Base-by-base conservation (phyloP, 768 basidiomycete genomes). In the Suillus luteus region DNA sequence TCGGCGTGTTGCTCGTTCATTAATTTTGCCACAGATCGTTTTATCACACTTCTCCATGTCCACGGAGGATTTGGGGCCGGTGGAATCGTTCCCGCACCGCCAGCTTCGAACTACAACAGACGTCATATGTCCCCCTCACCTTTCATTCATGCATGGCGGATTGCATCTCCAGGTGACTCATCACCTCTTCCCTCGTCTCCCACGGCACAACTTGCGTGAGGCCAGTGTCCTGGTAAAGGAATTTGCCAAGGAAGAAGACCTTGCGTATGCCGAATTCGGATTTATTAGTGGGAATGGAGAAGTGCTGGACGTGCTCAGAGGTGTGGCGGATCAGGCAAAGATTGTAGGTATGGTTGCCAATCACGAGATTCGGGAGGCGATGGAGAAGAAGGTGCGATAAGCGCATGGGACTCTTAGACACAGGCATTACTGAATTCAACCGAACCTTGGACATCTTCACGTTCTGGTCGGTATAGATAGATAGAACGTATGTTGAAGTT, bases 71-170 rank as follows among this genome's bases (percentile, higher is more conserved):
- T 81, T 98, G 22, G 96, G 96, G 14, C 93, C 93, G 1, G 78
- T 80, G 35, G 97, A 99, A 73, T 96, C 94, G 0, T 99, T 98
- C 80, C 86, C 91, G 4, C 90, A 93, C 69, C 89, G 97, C 17
- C 97, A 99, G 75, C 80, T 99, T 70, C 91, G 97, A 55, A 99
- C 97, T n/a, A 99, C 97, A 0, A 91, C 93, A 52, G 97, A 99
- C 75, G 94, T 99, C 48, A 86, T 92, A 65, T 99, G 97, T 77
- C 86, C 88, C 2, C 82, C 89, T 1, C 85, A 86, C 38, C 83
- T 98, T 68, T 92, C 85, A 59, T 98, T 95, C 72, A 77, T 99
- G 40, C 97, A 99, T 71, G 97, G 97, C 12, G 97, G 97, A n/a
- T 85, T 99, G 22, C 94, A 99, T 69, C 86, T 99, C 14, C 97